Conservation (phyloP, 1,284 basidiomycete genomes). For the Cryptococcus sp. region DNA sequence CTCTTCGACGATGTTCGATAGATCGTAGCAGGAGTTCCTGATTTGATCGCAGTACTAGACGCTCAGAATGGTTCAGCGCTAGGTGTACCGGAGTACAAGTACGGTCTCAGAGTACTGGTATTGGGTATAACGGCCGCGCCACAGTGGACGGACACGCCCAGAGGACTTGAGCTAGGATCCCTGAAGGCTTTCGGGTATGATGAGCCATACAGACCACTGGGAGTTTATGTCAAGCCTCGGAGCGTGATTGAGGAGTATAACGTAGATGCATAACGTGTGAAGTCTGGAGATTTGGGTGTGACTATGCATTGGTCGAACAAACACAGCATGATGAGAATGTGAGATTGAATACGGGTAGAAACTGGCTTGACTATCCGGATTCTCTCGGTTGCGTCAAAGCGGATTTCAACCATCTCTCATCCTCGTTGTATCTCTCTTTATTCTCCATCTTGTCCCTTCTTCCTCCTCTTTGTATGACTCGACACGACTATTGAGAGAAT, state of each 20-base stretch:
- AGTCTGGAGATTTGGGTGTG: no score
- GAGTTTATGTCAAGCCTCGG: slow-evolving; percentile 43
- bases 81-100: slow-evolving; percentile 60
- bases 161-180: slow-evolving; percentile 56
- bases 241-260: slow-evolving; percentile 51
- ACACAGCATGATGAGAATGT: no score
- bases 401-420: no score
- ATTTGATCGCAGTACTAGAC: slow-evolving; percentile 62
- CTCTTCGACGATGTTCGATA: slow-evolving; percentile 18
- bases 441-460: no score
- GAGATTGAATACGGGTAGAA: no score
- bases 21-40: slow-evolving; percentile 59
- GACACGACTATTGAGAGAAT: no score
- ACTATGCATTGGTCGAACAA: no score
- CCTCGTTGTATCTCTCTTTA: no score
- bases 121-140: slow-evolving; percentile 62
- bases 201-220: slow-evolving; percentile 43
- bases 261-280: no score
- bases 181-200: slow-evolving; percentile 34
- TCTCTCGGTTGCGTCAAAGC: no score
- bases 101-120: slow-evolving; percentile 62
- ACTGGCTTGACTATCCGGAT: no score
- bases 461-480: no score
- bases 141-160: slow-evolving; percentile 59
- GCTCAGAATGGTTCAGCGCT: slow-evolving; percentile 60